These are phyloP conservation scores for Cordyceps javanica DNA, from an alignment of 2,329 filamentous ascomycete species.

Conservation along the genomic window DNA sequence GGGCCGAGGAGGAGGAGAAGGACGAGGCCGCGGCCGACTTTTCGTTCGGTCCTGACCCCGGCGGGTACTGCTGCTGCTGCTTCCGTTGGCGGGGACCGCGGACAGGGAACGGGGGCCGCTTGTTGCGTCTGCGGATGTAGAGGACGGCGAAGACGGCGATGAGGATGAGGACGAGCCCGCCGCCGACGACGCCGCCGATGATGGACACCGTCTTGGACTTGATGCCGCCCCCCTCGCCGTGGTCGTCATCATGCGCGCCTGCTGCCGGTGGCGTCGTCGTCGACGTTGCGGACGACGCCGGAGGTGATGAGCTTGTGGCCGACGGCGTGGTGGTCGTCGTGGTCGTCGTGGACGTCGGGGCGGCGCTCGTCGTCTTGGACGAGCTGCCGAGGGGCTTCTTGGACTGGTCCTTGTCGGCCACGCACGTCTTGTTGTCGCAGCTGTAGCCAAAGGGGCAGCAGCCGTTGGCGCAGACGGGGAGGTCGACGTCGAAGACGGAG, in stretches of 20 bases:
- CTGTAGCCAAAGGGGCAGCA: slow-evolving; percentile 71
- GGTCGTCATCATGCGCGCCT: background rate
- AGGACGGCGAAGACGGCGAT: slow-evolving; percentile 14
- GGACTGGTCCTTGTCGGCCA: slow-evolving; percentile 45
- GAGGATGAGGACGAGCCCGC: slow-evolving; percentile 6
- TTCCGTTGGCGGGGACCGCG: slow-evolving; percentile 21
- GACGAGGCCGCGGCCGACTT: slow-evolving; percentile 12
- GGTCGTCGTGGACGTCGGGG: slow-evolving; percentile 19
- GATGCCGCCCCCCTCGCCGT: background rate
- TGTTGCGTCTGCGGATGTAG: slow-evolving; percentile 14
- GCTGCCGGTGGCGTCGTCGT: background rate
- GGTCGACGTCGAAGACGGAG: slow-evolving; percentile 48
- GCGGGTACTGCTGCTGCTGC: slow-evolving; percentile 12
- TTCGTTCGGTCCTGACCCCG: no score
- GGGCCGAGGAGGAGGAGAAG: slow-evolving; percentile 16
- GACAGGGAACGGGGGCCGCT: no score
- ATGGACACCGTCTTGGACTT: slow-evolving; percentile 11
- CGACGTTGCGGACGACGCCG: slow-evolving; percentile 16
- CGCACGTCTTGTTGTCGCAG: slow-evolving; percentile 48
- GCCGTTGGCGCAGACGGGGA: slow-evolving; percentile 51
- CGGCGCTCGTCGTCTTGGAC: slow-evolving; percentile 21
- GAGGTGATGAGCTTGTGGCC: slow-evolving; percentile 19
- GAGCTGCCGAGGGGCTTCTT: slow-evolving; percentile 39
- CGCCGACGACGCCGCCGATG: slow-evolving; percentile 12
- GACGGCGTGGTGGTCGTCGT: slow-evolving; percentile 17